A percentile compares a stretch with the other conserved stretches of the same genome.
These are phyloP conservation scores for Fusarium pseudonygamai DNA, from an alignment of 2,329 filamentous ascomycete species.

Conservation along the genomic window DNA sequence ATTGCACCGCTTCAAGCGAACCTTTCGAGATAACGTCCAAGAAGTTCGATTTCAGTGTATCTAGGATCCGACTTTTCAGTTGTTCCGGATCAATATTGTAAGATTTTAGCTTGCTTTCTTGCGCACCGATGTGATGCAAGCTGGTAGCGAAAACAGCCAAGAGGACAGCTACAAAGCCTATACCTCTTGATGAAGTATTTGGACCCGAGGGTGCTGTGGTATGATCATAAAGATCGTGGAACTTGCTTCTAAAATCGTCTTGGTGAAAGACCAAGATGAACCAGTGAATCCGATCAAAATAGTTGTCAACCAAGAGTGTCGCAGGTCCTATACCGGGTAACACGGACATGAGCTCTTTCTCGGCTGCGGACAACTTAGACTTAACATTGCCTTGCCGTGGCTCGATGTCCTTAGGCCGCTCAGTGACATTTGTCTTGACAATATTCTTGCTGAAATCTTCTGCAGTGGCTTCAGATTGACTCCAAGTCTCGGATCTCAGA, in stretches of 20 bases:
- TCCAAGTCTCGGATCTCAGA: not conserved
- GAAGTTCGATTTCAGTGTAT: not conserved
- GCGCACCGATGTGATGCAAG: slow-evolving; percentile 4
- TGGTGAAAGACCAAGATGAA: not conserved
- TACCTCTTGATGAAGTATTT: not conserved
- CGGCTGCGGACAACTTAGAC: not conserved
- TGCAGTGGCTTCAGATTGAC: not conserved
- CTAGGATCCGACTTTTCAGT: slow-evolving; percentile 1
- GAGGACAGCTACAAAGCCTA: slow-evolving; percentile 20
- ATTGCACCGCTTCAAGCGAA: slow-evolving; percentile 47
- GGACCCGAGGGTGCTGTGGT: accelerated
- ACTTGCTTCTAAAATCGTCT: not conserved
- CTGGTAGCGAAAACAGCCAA: slow-evolving; percentile 26
- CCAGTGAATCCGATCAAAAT: not conserved
- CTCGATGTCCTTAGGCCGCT: not conserved
- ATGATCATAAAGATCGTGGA: not conserved
- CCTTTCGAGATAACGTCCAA: slow-evolving; percentile 11
- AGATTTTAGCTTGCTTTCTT: not conserved
- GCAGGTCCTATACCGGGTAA: not conserved
- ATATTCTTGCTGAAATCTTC: not conserved
- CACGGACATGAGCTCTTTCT: not conserved
- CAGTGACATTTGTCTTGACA: not conserved
- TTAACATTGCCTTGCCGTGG: not conserved
- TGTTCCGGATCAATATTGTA: not conserved
- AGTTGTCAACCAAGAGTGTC: not conserved